Base-by-base conservation (phyloP, 129 eudicot species). In the Artemisia annua region DNA sequence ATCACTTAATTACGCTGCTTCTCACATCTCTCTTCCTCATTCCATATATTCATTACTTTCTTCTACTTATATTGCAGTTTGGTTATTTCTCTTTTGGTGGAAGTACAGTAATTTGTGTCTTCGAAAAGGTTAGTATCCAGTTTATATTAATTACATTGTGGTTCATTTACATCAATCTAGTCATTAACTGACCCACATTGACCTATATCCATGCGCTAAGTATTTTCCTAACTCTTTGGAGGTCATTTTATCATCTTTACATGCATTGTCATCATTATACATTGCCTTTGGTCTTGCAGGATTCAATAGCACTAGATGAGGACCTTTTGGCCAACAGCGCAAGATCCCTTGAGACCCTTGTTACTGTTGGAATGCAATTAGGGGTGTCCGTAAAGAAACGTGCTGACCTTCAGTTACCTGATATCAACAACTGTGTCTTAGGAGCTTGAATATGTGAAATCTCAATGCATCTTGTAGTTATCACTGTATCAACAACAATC, bases 41-140 rank as follows among this genome's bases (percentile, higher is more conserved):
- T 63, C 17, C 51, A 67, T 68, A 67, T 71, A 35, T 44, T 39
- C 35, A 13, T 48, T 54, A 44, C 46, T 14, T 56, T 51, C 15
- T 15, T 61, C 54, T 12, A 63, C 35, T 74, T 51, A 19, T 15
- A 64, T 63, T 89, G 62, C 97, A 93, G 98, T 86, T 93, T 83
- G 98, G 98, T 46, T 93, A 93, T 79, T 93, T 93, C 86, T 90
- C 98, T 30, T 93, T 93, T 75, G 98, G 98, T 26, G 98, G 98
- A 66, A 93, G 98, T 75, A 93, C 98, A 0, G 98, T 90, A 56
- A 87, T 93, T 61, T 89, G 97, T 28, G 89, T 90, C 74, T 93
- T 93, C 76, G 92, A 90, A 78, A 93, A 93, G 97, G 98, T 93
- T 69, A 73, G 90, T 48, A 48, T 72, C 54, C 28, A 43, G 35